Conservation (phyloP, 2,329 filamentous ascomycete species). For the Aspergillus novofumigatus region DNA sequence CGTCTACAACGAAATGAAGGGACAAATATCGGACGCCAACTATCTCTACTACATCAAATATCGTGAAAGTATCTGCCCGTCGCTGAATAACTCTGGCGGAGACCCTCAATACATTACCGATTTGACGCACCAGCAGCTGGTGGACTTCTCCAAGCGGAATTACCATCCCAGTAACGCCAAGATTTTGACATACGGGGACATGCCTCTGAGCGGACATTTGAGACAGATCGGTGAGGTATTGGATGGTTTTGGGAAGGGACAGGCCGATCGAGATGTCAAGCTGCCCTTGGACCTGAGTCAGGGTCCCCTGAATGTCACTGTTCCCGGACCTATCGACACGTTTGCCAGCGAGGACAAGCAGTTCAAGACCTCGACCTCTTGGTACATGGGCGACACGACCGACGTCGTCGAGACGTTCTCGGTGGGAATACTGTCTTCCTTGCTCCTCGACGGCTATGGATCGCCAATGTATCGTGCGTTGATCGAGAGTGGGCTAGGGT, state of each 20-base stretch:
- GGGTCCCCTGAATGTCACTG: slow-evolving; percentile 64
- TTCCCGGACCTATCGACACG: slow-evolving; percentile 80
- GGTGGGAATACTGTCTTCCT: slow-evolving; percentile 71
- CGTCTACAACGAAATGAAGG: slow-evolving; percentile 99
- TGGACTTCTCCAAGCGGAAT: slow-evolving; percentile 82
- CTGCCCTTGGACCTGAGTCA: slow-evolving; percentile 65
- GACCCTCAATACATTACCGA: slow-evolving; percentile 96
- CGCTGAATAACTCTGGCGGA: slow-evolving; percentile 93
- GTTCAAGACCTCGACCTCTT: slow-evolving; percentile 89
- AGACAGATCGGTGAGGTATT: slow-evolving; percentile 73
- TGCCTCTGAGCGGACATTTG: slow-evolving; percentile 78
- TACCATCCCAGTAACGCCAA: slow-evolving; percentile 98
- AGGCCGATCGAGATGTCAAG: slow-evolving; percentile 69
- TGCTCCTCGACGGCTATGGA: slow-evolving; percentile 91
- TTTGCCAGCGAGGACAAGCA: slow-evolving; percentile 82
- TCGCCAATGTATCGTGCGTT: slow-evolving; percentile 86
- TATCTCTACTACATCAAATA: slow-evolving; percentile 96
- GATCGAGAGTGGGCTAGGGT: slow-evolving; percentile 83
- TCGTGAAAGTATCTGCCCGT: slow-evolving; percentile 89
- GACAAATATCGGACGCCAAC: slow-evolving; percentile 94
- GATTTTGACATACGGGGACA: slow-evolving; percentile 90
- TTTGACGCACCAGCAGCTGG: slow-evolving; percentile 84
- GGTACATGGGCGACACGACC: slow-evolving; percentile 79
- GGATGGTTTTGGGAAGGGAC: slow-evolving; percentile 65
- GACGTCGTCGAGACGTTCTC: slow-evolving; percentile 87